A percentile compares a stretch with the other conserved stretches of the same genome.
These are phyloP conservation scores for Mentha longifolia DNA, from an alignment of 257 asterid genomes.

Conservation along the genomic window DNA sequence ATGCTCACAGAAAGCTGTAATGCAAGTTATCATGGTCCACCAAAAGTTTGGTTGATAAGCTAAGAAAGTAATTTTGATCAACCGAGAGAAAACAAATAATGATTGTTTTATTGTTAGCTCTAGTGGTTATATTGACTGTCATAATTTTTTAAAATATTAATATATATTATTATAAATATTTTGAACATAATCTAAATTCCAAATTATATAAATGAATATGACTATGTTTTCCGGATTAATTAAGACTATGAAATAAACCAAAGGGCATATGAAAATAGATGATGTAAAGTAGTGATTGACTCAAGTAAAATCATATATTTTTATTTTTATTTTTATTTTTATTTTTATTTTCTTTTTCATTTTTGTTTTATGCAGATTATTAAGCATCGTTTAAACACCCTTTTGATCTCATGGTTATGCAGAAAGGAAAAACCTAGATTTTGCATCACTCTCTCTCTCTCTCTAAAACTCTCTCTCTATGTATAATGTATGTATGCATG, in stretches of 20 bases:
- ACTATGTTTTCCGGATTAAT: no score
- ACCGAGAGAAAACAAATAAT: constrained; percentile 16
- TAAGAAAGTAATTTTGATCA: constrained; percentile 26
- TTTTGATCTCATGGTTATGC: constrained; percentile 9
- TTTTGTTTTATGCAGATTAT: not conserved
- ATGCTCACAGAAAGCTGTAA: constrained; percentile 17
- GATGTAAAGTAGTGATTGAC: no score
- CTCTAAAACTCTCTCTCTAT: constrained; percentile 2
- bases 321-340: no score
- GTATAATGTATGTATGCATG: not conserved
- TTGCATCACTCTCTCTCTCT: constrained; percentile 16
- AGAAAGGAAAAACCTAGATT: constrained; percentile 28
- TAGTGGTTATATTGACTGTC: constrained; percentile 20
- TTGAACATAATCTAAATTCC: no score
- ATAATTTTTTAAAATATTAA: not conserved
- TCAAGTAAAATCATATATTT: no score
- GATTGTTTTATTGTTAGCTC: constrained; percentile 21
- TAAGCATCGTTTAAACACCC: constrained; percentile 4
- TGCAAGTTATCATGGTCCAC: constrained; percentile 43
- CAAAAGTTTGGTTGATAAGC: constrained; percentile 25
- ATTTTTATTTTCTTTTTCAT: no score
- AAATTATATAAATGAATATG: no score
- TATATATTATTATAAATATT: not conserved
- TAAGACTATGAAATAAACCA: no score
- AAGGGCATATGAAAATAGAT: no score